phyloP scores from a whole-genome alignment of 139 green algal genomes.

The Chlamydomonas sp. region DNA sequence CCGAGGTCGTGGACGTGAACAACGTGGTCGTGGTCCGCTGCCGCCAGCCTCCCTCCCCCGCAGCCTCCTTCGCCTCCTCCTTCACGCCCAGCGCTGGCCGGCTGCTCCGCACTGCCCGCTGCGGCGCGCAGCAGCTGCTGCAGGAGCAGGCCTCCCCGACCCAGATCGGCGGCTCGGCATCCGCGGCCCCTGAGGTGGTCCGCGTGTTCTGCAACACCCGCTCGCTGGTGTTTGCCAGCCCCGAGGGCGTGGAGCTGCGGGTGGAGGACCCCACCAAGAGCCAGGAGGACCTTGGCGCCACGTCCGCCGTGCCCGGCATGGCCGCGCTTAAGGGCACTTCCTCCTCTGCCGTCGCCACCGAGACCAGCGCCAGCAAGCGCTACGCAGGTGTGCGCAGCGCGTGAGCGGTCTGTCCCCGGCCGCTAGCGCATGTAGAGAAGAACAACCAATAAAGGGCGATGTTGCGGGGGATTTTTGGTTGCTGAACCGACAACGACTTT shows the following conservation, averaged over 20 bases:
- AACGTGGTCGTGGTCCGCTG: conserved; percentile 22
- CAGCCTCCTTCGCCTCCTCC: background rate
- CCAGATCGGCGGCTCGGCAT: background rate
- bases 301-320: conserved; percentile 24
- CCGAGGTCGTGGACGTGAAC: background rate
- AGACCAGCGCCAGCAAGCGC: too few species aligned
- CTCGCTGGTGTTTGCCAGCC: background rate
- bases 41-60: background rate
- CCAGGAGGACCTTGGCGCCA: conserved; percentile 16
- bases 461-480: too few species aligned
- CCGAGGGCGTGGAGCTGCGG: conserved; percentile 3
- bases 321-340: conserved; percentile 15
- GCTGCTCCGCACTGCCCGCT: conserved; percentile 15
- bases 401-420: too few species aligned
- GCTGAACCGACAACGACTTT: too few species aligned
- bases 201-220: conserved; percentile 15
- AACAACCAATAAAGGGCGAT: too few species aligned
- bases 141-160: background rate
- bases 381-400: too few species aligned
- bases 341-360: too few species aligned
- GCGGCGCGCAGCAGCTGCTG: conserved; percentile 31
- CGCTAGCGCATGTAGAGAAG: too few species aligned
- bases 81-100: background rate
- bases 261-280: conserved; percentile 17
- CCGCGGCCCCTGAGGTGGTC: conserved; percentile 1